Base-by-base conservation (phyloP, 2,329 filamentous ascomycete genomes). In the Neopestalotiopsis rosae region DNA sequence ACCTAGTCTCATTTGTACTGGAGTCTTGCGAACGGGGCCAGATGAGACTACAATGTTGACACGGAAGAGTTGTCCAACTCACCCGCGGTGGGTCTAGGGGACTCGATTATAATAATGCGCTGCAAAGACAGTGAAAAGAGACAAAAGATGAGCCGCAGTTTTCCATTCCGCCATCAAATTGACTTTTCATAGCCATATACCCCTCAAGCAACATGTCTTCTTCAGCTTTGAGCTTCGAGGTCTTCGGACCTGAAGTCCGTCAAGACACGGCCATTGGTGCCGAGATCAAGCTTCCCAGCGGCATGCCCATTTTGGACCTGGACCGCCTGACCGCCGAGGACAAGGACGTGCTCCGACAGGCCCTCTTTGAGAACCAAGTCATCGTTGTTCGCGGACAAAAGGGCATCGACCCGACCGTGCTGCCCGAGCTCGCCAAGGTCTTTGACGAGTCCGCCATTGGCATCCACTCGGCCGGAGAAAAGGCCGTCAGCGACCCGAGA, bases 401-500 rank as follows among this genome's bases (percentile, higher is more conserved):
- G 34, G 61, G 61, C 20, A 28, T 63, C 20, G 61, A 63, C 5
- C 32, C 61, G 2, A 63, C 61, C 1, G 61, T 63, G 30, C 34
- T 63, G 32, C 61, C 61, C 30, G 38, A 63, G 61, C 30, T 63
- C 14, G 61, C 61, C 61, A 63, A 63, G 34, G 20, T 63, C 61
- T 63, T 63, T 42, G 34, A 63, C 61, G 61, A 63, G 17, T 63
- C 61, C 10, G 61, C 61, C 61, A 38, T 63, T 38, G 61, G 38
- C 61, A 24, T 42, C 32, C 61, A 63, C n/a, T 63, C 61, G 30
- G 30, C 61, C n/a, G 61, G 61, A 38, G 61, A 63, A 34, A 63
- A 63, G 61, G 61, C 61, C n/a, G 61, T 63, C 13, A 63, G 61
- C 20, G 61, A 63, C n/a, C 30, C 61, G 61, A 63, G 61, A 14